Conservation (phyloP, 2,329 filamentous ascomycete species). For the Curvularia eragrostidis region DNA sequence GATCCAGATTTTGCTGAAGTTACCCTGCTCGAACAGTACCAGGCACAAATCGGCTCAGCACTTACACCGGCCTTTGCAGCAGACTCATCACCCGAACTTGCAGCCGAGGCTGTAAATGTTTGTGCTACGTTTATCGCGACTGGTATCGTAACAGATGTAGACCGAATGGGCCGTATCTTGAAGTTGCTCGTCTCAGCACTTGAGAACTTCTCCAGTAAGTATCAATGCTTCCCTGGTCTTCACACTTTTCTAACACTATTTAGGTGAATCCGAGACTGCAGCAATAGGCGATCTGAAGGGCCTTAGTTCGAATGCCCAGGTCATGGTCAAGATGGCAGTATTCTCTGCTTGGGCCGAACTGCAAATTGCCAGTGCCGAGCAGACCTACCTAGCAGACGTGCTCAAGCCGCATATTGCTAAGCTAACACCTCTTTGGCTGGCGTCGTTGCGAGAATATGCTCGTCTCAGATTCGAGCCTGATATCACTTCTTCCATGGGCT, state of each 20-base stretch:
- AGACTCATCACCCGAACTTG: conserved; percentile 94
- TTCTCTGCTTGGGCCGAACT: conserved; percentile 97
- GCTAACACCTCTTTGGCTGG: conserved; percentile 91
- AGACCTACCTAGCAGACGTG: conserved; percentile 86
- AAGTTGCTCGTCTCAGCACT: conserved; percentile 90
- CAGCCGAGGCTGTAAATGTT: conserved; percentile 94
- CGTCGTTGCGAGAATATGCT: conserved; percentile 91
- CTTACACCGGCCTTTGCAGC: conserved; percentile 94
- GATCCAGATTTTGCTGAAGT: conserved; percentile 98
- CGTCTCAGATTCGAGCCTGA: conserved; percentile 94
- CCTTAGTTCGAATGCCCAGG: conserved; percentile 91
- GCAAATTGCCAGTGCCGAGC: conserved; percentile 92
- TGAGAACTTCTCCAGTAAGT: conserved; percentile 81
- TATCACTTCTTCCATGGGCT: conserved; percentile 87
- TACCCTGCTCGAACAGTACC: conserved; percentile 95
- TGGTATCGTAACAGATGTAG: conserved; percentile 95
- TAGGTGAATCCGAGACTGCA: conserved; percentile 74
- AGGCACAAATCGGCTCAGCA: conserved; percentile 96
- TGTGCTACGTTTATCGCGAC: conserved; percentile 98
- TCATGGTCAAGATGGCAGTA: conserved; percentile 98
- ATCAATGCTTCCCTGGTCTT: not conserved
- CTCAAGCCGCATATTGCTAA: conserved; percentile 88
- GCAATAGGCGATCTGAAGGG: conserved; percentile 92
- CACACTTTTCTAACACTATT: conserved; percentile 19
- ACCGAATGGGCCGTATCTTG: conserved; percentile 97